Percentiles rank a stretch among this genome's conserved stretches.
Conservation (phyloP, 2,329 filamentous ascomycete genomes). For the Neofusicoccum ribis region DNA sequence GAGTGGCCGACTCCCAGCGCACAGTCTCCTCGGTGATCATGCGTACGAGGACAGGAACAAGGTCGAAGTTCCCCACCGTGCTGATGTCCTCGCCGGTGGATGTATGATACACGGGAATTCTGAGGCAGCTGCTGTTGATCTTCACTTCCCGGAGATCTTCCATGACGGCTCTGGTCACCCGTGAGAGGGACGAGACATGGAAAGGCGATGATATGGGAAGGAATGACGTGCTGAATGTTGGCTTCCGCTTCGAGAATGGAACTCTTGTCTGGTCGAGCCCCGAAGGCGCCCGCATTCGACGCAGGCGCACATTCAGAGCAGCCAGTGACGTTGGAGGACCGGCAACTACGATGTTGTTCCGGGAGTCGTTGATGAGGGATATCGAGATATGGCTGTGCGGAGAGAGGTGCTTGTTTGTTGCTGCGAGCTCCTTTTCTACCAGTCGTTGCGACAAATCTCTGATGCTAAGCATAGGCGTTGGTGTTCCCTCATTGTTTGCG, state of each 20-base stretch:
- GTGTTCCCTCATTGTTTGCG: constrained; percentile 28
- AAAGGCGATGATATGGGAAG: constrained; percentile 45
- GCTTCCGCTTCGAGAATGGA: constrained; percentile 21
- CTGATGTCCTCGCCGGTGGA: constrained; percentile 24
- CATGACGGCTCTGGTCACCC: constrained; percentile 8
- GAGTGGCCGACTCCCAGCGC: constrained; percentile 25
- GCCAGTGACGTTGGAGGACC: constrained; percentile 33
- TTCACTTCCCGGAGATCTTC: constrained; percentile 8
- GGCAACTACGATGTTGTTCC: constrained; percentile 33
- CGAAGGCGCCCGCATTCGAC: constrained; percentile 25
- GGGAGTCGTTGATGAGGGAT: constrained; percentile 33
- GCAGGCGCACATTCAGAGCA: constrained; percentile 29
- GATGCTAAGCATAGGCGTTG: constrained; percentile 35
- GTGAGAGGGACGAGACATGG: constrained; percentile 38
- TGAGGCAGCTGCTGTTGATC: constrained; percentile 24
- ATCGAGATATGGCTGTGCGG: constrained; percentile 27
- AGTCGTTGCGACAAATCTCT: constrained; percentile 26
- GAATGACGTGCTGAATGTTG: constrained; percentile 36
- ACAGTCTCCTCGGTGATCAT: constrained; percentile 25
- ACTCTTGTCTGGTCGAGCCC: constrained; percentile 10
- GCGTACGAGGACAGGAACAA: constrained; percentile 25
- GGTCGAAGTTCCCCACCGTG: constrained; percentile 22
- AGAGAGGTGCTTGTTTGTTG: constrained; percentile 30
- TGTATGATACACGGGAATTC: constrained; percentile 25
- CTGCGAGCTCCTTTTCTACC: constrained; percentile 26